These are phyloP conservation scores for Litchi chinensis DNA, from an alignment of 345 rosid species.

Conservation along the genomic window DNA sequence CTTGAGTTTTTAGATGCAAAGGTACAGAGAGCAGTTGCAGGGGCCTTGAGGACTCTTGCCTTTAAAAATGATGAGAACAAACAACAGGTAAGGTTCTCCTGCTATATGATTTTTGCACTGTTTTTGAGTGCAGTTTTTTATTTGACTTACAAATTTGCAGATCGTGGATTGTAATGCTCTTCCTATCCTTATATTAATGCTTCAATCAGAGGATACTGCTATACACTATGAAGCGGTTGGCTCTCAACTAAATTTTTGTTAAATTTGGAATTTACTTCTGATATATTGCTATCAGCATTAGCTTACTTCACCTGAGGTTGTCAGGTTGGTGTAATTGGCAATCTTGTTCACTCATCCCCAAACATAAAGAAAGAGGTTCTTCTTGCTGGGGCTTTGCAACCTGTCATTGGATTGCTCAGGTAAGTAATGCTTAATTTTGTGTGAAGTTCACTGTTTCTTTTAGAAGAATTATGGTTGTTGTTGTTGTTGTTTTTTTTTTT, in stretches of 20 bases:
- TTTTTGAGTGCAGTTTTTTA: conserved; percentile 9
- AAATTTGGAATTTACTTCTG: conserved; percentile 13
- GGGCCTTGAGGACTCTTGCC: conserved; percentile 70
- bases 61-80: conserved; percentile 77
- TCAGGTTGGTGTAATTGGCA: conserved; percentile 80
- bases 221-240: conserved; percentile 76
- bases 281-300: conserved; percentile 9
- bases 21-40: conserved; percentile 88
- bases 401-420: conserved; percentile 78
- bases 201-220: conserved; percentile 59
- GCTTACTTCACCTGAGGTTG: conserved; percentile 22
- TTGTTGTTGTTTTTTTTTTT: neutral
- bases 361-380: conserved; percentile 70
- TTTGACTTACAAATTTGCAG: conserved; percentile 43
- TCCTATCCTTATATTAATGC: conserved; percentile 68
- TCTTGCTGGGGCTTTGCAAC: conserved; percentile 76
- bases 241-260: conserved; percentile 17
- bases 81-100: conserved; percentile 46
- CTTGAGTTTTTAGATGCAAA: conserved; percentile 51
- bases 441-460: conserved; percentile 12
- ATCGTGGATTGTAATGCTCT: conserved; percentile 68
- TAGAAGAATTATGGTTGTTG: neutral
- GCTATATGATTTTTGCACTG: neutral
- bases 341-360: conserved; percentile 79
- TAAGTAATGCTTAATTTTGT: conserved; percentile 40